Evolutionary conservation across 352 stramenopile species (phyloP).

Genomic region (Phytopythium mirpurense): DNA sequence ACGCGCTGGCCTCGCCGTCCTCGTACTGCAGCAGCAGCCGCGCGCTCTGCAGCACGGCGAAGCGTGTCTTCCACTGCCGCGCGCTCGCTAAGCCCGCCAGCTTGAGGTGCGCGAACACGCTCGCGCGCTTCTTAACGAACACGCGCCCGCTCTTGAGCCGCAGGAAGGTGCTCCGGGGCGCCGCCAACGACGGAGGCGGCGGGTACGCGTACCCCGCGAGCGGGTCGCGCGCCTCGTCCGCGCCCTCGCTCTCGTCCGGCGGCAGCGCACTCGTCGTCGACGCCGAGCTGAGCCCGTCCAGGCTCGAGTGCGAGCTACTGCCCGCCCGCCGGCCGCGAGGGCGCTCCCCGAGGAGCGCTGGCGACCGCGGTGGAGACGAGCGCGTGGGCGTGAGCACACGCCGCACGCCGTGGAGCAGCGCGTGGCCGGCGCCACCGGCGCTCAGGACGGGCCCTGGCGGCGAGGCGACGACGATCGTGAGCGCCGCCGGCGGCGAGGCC

Average conservation of each 20-base stretch:
- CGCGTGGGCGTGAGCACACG: conserved; percentile 31
- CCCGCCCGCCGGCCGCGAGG: conserved; percentile 5
- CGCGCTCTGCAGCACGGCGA: conserved; percentile 63
- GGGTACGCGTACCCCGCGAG: conserved; percentile 2
- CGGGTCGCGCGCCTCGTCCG: conserved; percentile 7
- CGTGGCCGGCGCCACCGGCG: conserved; percentile 12
- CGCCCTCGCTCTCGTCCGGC: conserved; percentile 8
- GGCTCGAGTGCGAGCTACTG: conserved; percentile 23
- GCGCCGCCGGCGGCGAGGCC: background rate
- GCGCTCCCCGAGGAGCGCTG: background rate
- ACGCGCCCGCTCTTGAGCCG: conserved; percentile 62
- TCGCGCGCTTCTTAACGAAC: conserved; percentile 78
- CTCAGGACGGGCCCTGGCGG: too few species aligned
- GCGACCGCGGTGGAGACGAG: background rate
- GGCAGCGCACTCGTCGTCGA: conserved; percentile 23
- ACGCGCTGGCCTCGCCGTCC: conserved; percentile 43
- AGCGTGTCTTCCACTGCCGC: conserved; percentile 81
- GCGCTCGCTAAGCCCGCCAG: conserved; percentile 47
- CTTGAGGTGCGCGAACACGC: conserved; percentile 73
- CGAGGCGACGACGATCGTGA: background rate
- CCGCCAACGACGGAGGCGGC: background rate
- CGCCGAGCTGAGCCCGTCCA: conserved; percentile 11
- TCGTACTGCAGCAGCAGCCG: conserved; percentile 70
- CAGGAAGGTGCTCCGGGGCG: conserved; percentile 25
- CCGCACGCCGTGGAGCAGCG: conserved; percentile 12